phyloP scores from a whole-genome alignment of 306 rosid species.

The Acacia melanoxylon region DNA sequence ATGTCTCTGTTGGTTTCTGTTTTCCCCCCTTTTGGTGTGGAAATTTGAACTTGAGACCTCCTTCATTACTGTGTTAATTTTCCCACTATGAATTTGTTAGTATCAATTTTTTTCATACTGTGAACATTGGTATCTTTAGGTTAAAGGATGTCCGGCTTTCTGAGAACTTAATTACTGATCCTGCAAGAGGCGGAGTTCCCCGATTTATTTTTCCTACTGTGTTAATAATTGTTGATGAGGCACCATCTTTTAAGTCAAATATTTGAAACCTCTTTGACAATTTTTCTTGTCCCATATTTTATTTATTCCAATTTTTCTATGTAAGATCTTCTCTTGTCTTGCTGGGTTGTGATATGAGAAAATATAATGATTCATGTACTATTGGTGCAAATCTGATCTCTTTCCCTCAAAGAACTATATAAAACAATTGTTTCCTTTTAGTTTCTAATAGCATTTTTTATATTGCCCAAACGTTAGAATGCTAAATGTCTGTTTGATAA shows the following conservation, averaged over 20 bases:
- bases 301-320: neutral
- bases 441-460: too few relatives aligned
- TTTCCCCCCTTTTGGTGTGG: neutral
- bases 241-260: neutral
- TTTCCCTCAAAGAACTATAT: too few relatives aligned
- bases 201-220: neutral
- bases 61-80: neutral
- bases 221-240: neutral
- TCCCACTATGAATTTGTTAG: too few relatives aligned
- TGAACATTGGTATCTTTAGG: too few relatives aligned
- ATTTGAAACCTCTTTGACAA: neutral
- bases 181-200: too few relatives aligned
- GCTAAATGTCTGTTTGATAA: too few relatives aligned
- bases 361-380: slow-evolving; percentile 49
- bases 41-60: neutral
- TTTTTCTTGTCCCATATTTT: neutral
- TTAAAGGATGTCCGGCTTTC: too few relatives aligned
- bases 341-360: slow-evolving; percentile 56
- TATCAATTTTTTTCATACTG: too few relatives aligned
- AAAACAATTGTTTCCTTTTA: too few relatives aligned
- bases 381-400: slow-evolving; percentile 48
- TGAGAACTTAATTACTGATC: too few relatives aligned
- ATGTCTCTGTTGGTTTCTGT: neutral
- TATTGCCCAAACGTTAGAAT: too few relatives aligned
- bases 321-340: slow-evolving; percentile 64